Conservation (phyloP, 2,329 filamentous ascomycete species). For the Calonectria pseudoturangicola region DNA sequence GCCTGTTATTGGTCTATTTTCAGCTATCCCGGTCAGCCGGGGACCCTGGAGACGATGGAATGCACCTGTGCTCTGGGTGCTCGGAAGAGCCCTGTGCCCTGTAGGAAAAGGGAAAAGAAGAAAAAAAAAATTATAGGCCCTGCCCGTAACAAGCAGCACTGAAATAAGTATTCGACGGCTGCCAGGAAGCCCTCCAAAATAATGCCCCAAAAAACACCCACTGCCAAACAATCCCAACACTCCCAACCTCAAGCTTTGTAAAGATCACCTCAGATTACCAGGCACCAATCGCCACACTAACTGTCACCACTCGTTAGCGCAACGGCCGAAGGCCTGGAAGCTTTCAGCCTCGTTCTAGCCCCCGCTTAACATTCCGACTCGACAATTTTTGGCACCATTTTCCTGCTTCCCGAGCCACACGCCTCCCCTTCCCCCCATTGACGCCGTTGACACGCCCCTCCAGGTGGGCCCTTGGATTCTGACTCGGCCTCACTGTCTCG, state of each 20-base stretch:
- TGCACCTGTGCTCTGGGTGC: slow-evolving; percentile 21
- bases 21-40: slow-evolving; percentile 24
- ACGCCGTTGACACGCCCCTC: slow-evolving; percentile 24
- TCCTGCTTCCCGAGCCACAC: slow-evolving; percentile 18
- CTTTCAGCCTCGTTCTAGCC: slow-evolving; percentile 41
- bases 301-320: slow-evolving; percentile 22
- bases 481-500: slow-evolving; percentile 32
- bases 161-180: slow-evolving; percentile 19
- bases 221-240: neutral
- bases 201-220: neutral
- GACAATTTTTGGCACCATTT: slow-evolving; percentile 17
- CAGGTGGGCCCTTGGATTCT: slow-evolving; percentile 19
- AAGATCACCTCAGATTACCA: slow-evolving; percentile 14
- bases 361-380: slow-evolving; percentile 18
- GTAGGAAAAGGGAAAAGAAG: slow-evolving; percentile 8
- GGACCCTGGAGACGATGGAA: slow-evolving; percentile 10
- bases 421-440: slow-evolving; percentile 4
- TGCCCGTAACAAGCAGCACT: neutral
- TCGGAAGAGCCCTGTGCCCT: slow-evolving; percentile 18
- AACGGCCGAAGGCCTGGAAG: slow-evolving; percentile 40
- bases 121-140: neutral
- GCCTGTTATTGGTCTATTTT: slow-evolving; percentile 42
- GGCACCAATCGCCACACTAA: slow-evolving; percentile 18
- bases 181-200: neutral
- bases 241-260: neutral